These are phyloP conservation scores for Colletotrichum caudatum DNA, from an alignment of 2,329 filamentous ascomycete genomes.

Conservation along the genomic window DNA sequence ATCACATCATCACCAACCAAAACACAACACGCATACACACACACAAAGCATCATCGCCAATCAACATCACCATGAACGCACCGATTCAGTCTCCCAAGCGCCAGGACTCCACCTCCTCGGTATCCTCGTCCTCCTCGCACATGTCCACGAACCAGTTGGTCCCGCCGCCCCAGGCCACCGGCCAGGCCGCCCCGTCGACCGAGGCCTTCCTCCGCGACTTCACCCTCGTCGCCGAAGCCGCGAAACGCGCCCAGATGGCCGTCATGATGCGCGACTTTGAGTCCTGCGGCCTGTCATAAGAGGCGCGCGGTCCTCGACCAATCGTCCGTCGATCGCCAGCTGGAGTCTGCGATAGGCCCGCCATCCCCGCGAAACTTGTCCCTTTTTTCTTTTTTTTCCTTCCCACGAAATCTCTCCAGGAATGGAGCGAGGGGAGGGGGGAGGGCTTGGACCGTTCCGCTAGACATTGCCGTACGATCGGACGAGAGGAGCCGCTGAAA, in stretches of 20 bases:
- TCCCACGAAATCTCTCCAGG: slow-evolving; percentile 4
- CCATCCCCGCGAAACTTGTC: not conserved
- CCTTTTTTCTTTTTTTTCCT: slow-evolving; percentile 6
- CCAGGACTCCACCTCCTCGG: slow-evolving; percentile 36
- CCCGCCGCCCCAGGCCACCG: slow-evolving; percentile 46
- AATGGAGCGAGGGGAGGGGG: not conserved
- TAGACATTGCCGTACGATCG: slow-evolving; percentile 9
- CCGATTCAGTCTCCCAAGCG: slow-evolving; percentile 36
- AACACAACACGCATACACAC: not conserved
- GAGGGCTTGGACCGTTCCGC: slow-evolving; percentile 10
- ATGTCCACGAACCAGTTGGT: slow-evolving; percentile 46
- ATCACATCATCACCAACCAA: not conserved
- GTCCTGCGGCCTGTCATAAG: slow-evolving; percentile 68
- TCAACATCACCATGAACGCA: slow-evolving; percentile 39
- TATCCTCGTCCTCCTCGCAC: slow-evolving; percentile 47
- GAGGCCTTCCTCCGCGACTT: slow-evolving; percentile 81
- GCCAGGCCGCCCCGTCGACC: slow-evolving; percentile 54
- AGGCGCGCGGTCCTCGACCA: not conserved
- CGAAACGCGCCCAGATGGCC: slow-evolving; percentile 91
- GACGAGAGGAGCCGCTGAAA: slow-evolving; percentile 32
- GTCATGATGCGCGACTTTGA: slow-evolving; percentile 89
- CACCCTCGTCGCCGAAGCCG: slow-evolving; percentile 89
- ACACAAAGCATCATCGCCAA: not conserved
- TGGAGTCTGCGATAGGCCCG: not conserved
- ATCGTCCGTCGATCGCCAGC: not conserved